Conservation (phyloP, 1,284 basidiomycete genomes). For the Erythrobasidium hasegawianum region DNA sequence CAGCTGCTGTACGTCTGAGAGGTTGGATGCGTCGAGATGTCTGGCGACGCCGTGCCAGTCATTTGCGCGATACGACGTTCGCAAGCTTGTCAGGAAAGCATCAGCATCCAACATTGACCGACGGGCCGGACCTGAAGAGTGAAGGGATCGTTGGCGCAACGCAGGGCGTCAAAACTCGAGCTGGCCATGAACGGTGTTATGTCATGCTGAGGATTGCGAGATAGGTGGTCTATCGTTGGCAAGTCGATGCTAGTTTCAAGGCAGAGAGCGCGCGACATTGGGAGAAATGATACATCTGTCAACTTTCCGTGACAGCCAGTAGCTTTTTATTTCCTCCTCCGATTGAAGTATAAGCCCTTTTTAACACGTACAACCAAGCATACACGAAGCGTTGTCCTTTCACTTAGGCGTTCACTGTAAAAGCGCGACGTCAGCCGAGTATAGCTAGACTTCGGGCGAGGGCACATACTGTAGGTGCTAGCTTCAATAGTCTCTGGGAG, state of each 20-base stretch:
- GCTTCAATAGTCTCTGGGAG: constrained; percentile 89
- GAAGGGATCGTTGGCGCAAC: neutral
- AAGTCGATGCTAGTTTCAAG: too few relatives aligned
- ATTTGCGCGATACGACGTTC: constrained; percentile 9
- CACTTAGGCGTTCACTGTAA: constrained; percentile 35
- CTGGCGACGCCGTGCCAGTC: constrained; percentile 9
- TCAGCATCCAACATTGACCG: constrained; percentile 23
- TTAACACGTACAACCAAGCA: neutral
- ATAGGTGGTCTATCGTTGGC: too few relatives aligned
- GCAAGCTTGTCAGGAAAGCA: constrained; percentile 13
- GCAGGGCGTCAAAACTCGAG: neutral
- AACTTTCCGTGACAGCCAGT: too few relatives aligned
- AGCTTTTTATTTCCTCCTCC: too few relatives aligned
- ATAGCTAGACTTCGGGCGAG: neutral
- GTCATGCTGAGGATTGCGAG: too few relatives aligned
- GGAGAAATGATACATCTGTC: too few relatives aligned
- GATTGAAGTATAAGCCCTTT: neutral
- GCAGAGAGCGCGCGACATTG: too few relatives aligned
- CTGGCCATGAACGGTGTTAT: too few relatives aligned
- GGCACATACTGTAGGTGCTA: constrained; percentile 49
- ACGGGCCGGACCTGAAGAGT: neutral
- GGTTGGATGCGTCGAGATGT: constrained; percentile 21
- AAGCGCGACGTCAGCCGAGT: too few relatives aligned
- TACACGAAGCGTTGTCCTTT: neutral
- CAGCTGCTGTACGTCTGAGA: neutral